Evolutionary conservation across 2,329 filamentous ascomycete genomes (phyloP).

Genomic region (Fusarium duplospermum): DNA sequence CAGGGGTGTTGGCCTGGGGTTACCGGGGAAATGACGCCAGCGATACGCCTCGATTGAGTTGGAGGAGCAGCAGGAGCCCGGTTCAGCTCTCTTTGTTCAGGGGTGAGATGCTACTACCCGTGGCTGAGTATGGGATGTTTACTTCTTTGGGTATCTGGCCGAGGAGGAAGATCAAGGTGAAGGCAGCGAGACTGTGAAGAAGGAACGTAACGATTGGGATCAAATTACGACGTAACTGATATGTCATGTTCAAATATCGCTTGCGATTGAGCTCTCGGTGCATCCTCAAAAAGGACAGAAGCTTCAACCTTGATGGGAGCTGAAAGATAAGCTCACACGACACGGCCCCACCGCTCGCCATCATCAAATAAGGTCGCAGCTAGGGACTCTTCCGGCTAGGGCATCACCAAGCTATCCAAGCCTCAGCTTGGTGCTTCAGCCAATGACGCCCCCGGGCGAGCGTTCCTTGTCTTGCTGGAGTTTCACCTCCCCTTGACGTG

Average conservation of each 20-base stretch:
- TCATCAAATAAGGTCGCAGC: not conserved
- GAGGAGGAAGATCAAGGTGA: not conserved
- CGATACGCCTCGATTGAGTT: not conserved
- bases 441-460: not conserved
- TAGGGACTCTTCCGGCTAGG: not conserved
- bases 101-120: not conserved
- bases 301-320: not conserved
- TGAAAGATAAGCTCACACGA: not conserved
- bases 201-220: not conserved
- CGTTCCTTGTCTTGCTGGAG: not conserved
- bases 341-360: not conserved
- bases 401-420: not conserved
- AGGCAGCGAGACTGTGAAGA: not conserved
- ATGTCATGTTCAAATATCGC: not conserved
- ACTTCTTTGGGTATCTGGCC: not conserved
- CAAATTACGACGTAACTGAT: not conserved
- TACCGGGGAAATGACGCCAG: not conserved
- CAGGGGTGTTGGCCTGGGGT: not conserved
- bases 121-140: not conserved
- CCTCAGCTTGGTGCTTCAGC: not conserved
- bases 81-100: not conserved
- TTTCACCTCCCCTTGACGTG: not conserved
- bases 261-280: not conserved
- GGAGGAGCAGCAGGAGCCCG: not conserved
- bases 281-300: not conserved